A percentile compares a stretch with the other conserved stretches of the same genome.
Conservation (phyloP, 257 asterid species). For the Jasminum sambac region DNA sequence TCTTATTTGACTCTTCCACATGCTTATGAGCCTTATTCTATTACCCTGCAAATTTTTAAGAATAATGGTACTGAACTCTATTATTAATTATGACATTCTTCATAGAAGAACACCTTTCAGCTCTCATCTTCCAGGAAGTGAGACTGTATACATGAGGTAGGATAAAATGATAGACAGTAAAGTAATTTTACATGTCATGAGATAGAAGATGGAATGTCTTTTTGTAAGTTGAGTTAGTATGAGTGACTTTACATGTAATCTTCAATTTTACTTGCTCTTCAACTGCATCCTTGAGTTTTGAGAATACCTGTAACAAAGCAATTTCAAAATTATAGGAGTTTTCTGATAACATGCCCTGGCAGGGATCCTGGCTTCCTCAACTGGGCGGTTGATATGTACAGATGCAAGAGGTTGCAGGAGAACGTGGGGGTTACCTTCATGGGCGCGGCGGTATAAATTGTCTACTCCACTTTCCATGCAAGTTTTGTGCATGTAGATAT, state of each 20-base stretch:
- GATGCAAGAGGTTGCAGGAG: constrained; percentile 99
- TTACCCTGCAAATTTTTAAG: not conserved
- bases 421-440: constrained; percentile 99
- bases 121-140: not conserved
- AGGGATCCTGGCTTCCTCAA: constrained; percentile 82
- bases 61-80: not conserved
- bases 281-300: constrained; percentile 10
- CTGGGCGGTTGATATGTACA: constrained; percentile 61
- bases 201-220: not conserved
- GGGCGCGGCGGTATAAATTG: constrained; percentile 88
- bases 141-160: constrained; percentile 1
- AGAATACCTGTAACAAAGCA: not conserved
- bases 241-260: constrained; percentile 7
- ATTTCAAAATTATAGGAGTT: constrained; percentile 29
- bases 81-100: not conserved
- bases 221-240: not conserved
- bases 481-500: not conserved
- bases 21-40: not conserved
- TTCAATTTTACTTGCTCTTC: not conserved
- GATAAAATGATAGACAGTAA: not conserved
- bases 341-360: constrained; percentile 99
- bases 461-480: constrained; percentile 5
- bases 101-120: not conserved
- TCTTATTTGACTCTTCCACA: not conserved
- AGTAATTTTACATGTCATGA: not conserved